These are phyloP conservation scores for Parastagonospora avenae DNA, from an alignment of 2,329 filamentous ascomycete genomes.

Conservation along the genomic window DNA sequence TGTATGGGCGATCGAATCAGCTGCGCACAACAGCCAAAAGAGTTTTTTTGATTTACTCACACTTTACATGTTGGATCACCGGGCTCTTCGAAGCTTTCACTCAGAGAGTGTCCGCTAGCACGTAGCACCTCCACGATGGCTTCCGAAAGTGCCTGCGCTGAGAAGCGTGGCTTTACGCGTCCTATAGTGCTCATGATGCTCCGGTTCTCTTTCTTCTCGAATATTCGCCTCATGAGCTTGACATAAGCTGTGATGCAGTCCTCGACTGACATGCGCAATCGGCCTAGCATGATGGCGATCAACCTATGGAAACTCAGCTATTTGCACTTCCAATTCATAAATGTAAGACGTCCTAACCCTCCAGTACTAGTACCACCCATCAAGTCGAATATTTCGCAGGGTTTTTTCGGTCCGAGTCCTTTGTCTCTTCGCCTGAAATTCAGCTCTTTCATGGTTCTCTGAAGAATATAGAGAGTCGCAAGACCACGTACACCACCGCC, in stretches of 20 bases:
- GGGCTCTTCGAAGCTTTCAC: slow-evolving; percentile 10
- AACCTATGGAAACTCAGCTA: slow-evolving; percentile 9
- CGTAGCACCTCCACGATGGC: slow-evolving; percentile 14
- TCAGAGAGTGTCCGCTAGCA: background rate
- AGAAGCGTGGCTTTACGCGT: slow-evolving; percentile 15
- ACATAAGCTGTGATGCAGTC: slow-evolving; percentile 23
- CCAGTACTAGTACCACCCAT: slow-evolving; percentile 34
- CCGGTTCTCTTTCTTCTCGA: slow-evolving; percentile 9
- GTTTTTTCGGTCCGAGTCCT: slow-evolving; percentile 11
- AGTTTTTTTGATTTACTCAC: slow-evolving; percentile 1
- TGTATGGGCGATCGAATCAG: background rate
- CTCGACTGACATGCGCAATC: slow-evolving; percentile 22
- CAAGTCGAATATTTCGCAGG: slow-evolving; percentile 27
- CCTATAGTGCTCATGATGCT: slow-evolving; percentile 3
- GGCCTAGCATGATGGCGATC: slow-evolving; percentile 29
- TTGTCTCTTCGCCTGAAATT: slow-evolving; percentile 7
- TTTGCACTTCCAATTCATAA: slow-evolving; percentile 2
- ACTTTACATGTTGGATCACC: slow-evolving; percentile 10
- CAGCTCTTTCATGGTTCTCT: slow-evolving; percentile 23
- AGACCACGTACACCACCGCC: slow-evolving; percentile 33
- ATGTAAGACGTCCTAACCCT: slow-evolving; percentile 12
- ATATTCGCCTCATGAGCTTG: slow-evolving; percentile 12
- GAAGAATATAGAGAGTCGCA: slow-evolving; percentile 26
- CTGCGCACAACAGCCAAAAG: background rate
- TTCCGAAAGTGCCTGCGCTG: slow-evolving; percentile 10